Evolutionary conservation across 2,329 filamentous ascomycete genomes (phyloP).

Genomic region (Tympanopsis confertula): DNA sequence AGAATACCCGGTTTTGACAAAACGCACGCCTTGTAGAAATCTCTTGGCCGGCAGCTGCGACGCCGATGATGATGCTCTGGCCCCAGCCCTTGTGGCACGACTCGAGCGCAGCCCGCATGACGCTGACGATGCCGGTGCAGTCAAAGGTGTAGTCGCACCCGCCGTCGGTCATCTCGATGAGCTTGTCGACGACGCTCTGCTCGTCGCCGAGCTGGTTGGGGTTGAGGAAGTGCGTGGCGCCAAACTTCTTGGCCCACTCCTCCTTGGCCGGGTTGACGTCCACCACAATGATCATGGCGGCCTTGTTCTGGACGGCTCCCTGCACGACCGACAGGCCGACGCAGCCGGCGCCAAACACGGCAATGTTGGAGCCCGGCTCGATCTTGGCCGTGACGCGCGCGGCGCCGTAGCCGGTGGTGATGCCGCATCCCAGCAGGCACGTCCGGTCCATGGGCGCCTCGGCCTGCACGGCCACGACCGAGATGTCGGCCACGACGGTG

Average conservation of each 20-base stretch:
- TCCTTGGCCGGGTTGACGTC: conserved; percentile 56
- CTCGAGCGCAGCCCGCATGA: conserved; percentile 64
- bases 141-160: conserved; percentile 72
- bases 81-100: conserved; percentile 73
- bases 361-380: conserved; percentile 58
- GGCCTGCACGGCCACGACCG: conserved; percentile 59
- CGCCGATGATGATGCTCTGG: conserved; percentile 65
- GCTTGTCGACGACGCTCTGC: conserved; percentile 60
- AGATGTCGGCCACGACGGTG: conserved; percentile 71
- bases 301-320: conserved; percentile 55
- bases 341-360: conserved; percentile 64
- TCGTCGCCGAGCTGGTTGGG: conserved; percentile 44
- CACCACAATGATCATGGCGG: conserved; percentile 35
- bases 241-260: conserved; percentile 62
- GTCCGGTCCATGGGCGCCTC: conserved; percentile 64
- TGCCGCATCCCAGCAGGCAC: conserved; percentile 65
- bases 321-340: conserved; percentile 65
- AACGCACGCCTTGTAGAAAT: conserved; percentile 58
- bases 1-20: conserved; percentile 4
- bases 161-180: conserved; percentile 68
- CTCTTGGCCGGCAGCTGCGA: conserved; percentile 63
- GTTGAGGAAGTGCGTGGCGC: conserved; percentile 65
- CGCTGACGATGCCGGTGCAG: conserved; percentile 64
- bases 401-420: conserved; percentile 67
- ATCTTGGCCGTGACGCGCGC: conserved; percentile 63